Evolutionary conservation across 805 yeast species (phyloP), one percentile per base, ranked within the genome.

Genomic region (Candida mattraensis): DNA sequence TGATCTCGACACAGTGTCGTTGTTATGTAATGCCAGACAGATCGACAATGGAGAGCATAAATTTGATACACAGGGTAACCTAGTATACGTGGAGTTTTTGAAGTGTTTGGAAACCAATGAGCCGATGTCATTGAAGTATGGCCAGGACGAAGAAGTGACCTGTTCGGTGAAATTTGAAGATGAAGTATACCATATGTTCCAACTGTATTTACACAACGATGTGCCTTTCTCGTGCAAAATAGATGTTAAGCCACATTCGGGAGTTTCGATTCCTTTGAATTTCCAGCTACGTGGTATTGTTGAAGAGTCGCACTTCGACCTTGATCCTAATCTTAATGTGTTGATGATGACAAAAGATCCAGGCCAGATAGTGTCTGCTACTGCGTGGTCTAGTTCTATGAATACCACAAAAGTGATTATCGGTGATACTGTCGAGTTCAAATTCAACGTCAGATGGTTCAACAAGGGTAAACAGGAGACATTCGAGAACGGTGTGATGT

Each of bases 41-140:
- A 83, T 84, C 35, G 86, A 81, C 47, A 76, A 69, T 43, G 93
- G 93, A 36, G 91, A 84, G 54, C 91, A 84, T 62, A 68, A 74
- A 39, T 79, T 80, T 44, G 87, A 82, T 51, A 68, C 66, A n/a
- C 61, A 71, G n/a, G 74, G 74, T 7, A 64, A 74, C 39, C 76
- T 84, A 36, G 55, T 81, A 12, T 83, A 78, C 47, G 68, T 57
- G 2, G 63, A 72, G 4, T 80, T 83, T 47, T 84, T 87, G 2
- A 60, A 48, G 5, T 83, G 93, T 60, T 62, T 64, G 35, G 91
- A 84, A 51, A 78, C 87, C 0, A 76, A 76, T 2, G 61, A 67
- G 44, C 81, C 87, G 2, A 66, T 83, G 24, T 44, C 61, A n/a
- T 66, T 84, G 44, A 57, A 60, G 13, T 84, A 74, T 52, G 78